Base-by-base conservation (phyloP, 345 rosid genomes). In the Bruguiera parviflora region DNA sequence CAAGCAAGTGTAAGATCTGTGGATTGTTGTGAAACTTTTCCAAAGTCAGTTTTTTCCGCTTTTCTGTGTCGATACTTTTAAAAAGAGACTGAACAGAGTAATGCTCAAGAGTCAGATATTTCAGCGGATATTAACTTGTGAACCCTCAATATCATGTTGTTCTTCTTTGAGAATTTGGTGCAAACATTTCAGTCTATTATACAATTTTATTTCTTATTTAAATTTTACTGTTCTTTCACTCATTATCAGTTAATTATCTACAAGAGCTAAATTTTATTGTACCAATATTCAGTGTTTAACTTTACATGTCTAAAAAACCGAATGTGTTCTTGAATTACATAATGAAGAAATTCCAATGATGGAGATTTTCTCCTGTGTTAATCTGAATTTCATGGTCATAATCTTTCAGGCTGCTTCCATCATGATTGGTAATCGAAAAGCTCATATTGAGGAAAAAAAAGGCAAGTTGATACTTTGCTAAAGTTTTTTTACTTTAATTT, bases 391-490 rank as follows among this genome's bases (percentile, higher is more conserved):
- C 19, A 47, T 24, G 28, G 6, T 33, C 20, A 18, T 3, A 32
- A 69, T 72, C 51, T 75, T 68, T 51, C 85, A 86, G 84, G 91
- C 72, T 64, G 63, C 77, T 55, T 78, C 91, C 6, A 70, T 90
- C 55, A 67, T 61, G 52, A 81, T 92, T 24, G 98, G 95, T 33
- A 80, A 73, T 67, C 70, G 92, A n/a, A 73, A 49, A 64, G 95
- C 88, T 53, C 86, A 89, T 37, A 88, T 92, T 32, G 96, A 90
- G 78, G 91, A 71, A 64, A 92, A 90, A 76, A 84, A 87, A 80
- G 96, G 98, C 75, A 74, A 75, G 83, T 73, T 58, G 7, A 57
- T 24, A 2, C 2, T 67, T 22, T 37, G 6, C 7, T 7, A 10
- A 21, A 53, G 46, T 3, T 37, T 21, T 27, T 27, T 5, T 18